Percentiles rank a stretch among this genome's conserved stretches.
phyloP scores from a whole-genome alignment of 257 asterid species.

The Solanum chaucha region DNA sequence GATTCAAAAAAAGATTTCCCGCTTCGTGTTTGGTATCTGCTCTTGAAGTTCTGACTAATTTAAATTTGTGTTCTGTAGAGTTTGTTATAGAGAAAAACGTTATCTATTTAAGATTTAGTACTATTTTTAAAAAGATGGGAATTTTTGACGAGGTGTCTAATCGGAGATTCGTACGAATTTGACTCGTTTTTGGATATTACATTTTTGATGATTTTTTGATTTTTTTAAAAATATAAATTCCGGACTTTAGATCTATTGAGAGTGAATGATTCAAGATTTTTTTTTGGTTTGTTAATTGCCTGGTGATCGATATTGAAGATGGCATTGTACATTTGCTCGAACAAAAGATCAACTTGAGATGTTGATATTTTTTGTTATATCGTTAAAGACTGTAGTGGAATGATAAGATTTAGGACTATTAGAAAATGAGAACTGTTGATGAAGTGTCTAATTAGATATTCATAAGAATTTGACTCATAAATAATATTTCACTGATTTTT shows the following conservation, averaged over 20 bases:
- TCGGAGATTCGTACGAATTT: too few species aligned
- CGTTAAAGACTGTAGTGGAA: too few species aligned
- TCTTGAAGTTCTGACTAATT: neutral
- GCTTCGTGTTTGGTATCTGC: accelerated
- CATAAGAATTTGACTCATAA: neutral
- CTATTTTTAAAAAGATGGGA: neutral
- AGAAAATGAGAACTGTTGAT: neutral
- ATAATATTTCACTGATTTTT: neutral
- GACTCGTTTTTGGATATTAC: neutral
- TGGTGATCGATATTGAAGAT: neutral
- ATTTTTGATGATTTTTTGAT: too few species aligned
- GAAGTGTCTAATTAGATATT: neutral
- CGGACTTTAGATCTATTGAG: too few species aligned
- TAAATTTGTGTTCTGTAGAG: neutral
- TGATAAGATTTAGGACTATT: neutral
- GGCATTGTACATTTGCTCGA: neutral
- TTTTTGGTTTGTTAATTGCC: neutral
- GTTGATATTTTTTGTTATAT: too few species aligned
- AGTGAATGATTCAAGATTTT: too few species aligned
- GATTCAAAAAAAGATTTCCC: neutral
- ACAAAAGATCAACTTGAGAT: neutral
- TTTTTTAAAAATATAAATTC: too few species aligned
- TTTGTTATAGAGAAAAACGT: neutral
- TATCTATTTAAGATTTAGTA: neutral
- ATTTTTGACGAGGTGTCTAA: too few species aligned